Evolutionary conservation across 148 eudicot genomes (phyloP).

Genomic region (Spergularia marina): DNA sequence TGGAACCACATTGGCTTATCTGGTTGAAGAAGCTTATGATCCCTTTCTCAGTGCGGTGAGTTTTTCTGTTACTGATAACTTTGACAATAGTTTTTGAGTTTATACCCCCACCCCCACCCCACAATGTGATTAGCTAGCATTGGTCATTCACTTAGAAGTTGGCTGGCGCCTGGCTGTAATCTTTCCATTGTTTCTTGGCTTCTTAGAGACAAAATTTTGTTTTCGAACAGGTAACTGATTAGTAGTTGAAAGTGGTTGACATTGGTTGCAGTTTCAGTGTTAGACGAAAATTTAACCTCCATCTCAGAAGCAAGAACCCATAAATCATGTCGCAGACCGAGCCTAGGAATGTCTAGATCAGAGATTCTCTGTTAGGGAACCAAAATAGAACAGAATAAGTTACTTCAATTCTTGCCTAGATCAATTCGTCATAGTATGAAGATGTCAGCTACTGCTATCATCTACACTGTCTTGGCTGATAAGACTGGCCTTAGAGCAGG

Average conservation of each 20-base stretch:
- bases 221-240: no score
- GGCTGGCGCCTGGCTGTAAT: neutral
- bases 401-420: neutral
- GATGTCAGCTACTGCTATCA: no score
- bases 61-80: slow-evolving; percentile 10
- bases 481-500: no score
- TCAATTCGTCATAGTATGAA: neutral
- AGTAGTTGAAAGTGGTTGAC: no score
- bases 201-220: neutral
- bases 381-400: neutral
- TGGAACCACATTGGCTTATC: slow-evolving; percentile 91
- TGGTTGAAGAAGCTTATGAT: slow-evolving; percentile 83
- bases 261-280: no score
- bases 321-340: neutral
- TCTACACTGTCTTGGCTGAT: no score
- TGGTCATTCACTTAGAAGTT: neutral
- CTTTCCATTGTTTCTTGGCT: neutral
- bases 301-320: neutral
- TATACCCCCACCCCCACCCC: no score
- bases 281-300: neutral
- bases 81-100: neutral
- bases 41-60: slow-evolving; percentile 83
- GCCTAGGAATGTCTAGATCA: neutral
- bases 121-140: neutral
- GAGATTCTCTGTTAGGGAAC: neutral